A percentile compares a stretch with the other conserved stretches of the same genome.
Conservation (phyloP, 805 yeast genomes). For the Yarrowia sp. region DNA sequence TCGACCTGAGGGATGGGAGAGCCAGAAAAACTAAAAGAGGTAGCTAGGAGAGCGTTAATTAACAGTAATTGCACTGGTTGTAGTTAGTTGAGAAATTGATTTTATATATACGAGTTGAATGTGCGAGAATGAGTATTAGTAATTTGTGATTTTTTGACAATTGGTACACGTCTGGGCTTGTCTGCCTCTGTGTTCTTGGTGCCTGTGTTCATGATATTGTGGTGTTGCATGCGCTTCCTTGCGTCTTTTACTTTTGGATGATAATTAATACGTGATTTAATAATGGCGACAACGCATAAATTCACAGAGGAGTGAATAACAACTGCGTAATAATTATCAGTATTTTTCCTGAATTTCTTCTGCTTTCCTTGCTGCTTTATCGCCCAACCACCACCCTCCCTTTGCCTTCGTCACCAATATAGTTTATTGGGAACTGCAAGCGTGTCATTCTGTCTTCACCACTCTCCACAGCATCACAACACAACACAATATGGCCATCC, state of each 20-base stretch:
- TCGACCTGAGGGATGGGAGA: slow-evolving; percentile 24
- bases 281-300: too few relatives aligned
- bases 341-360: neutral
- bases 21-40: slow-evolving; percentile 9
- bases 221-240: too few relatives aligned
- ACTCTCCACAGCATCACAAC: slow-evolving; percentile 4
- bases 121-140: too few relatives aligned
- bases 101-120: neutral
- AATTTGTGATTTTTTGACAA: too few relatives aligned
- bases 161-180: too few relatives aligned
- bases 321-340: too few relatives aligned
- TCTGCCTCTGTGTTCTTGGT: too few relatives aligned
- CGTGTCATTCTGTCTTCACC: slow-evolving; percentile 11
- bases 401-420: neutral
- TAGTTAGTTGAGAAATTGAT: slow-evolving; percentile 5
- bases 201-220: too few relatives aligned
- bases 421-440: slow-evolving; percentile 21
- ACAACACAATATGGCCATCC: slow-evolving; percentile 58
- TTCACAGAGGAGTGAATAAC: too few relatives aligned
- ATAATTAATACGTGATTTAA: too few relatives aligned
- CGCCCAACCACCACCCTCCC: neutral
- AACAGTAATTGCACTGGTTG: slow-evolving; percentile 18
- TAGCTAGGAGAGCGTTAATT: neutral
- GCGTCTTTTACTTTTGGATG: too few relatives aligned
- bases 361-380: neutral